Evolutionary conservation across 176 grass and related monocot genomes (phyloP), one percentile per base, ranked within the genome.

Genomic region (Aechmea fasciata): DNA sequence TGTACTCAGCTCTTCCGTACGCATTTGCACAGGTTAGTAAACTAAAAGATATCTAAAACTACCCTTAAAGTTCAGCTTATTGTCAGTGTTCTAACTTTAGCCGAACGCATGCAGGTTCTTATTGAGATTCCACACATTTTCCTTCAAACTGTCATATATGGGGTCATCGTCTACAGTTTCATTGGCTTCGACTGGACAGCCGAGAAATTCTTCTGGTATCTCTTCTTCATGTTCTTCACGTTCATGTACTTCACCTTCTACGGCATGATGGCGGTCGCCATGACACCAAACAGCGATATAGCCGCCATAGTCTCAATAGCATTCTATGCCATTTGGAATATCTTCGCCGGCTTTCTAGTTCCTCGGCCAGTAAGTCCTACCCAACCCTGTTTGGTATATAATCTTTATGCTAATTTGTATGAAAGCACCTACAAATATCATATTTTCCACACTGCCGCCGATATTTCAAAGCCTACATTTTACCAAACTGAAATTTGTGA

Each of bases 161-260:
- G 93, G 17, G 76, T 97, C 48, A 77, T 97, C 3, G 89, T 97
- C 15, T 97, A 92, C 79, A 90, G 84, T 63, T 69, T 90, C 47
- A 92, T 97, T 64, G 75, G 74, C 12, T 92, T 87, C 50, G 89
- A 97, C 9, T 97, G 89, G 93, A 79, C 83, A 22, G 14, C 61
- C 72, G 54, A 61, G 13, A 97, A 97, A 51, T 97, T 97, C 82
- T 81, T 97, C 22, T 97, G 93, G 93, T 97, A 92, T 53, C 78
- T 97, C 22, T 97, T 92, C 75, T 97, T 97, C 76, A 90, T 97
- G 93, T 97, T 87, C 86, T 97, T 92, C 86, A 97, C 89, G 65
- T 97, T 97, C 79, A 78, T 90, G 79, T 97, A 97, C 86, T 97
- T 90, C 93, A 97, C 93, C 19, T 92, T 90, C 77, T 97, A 87